phyloP scores from a whole-genome alignment of 257 asterid species.

The Scutellaria galericulata region DNA sequence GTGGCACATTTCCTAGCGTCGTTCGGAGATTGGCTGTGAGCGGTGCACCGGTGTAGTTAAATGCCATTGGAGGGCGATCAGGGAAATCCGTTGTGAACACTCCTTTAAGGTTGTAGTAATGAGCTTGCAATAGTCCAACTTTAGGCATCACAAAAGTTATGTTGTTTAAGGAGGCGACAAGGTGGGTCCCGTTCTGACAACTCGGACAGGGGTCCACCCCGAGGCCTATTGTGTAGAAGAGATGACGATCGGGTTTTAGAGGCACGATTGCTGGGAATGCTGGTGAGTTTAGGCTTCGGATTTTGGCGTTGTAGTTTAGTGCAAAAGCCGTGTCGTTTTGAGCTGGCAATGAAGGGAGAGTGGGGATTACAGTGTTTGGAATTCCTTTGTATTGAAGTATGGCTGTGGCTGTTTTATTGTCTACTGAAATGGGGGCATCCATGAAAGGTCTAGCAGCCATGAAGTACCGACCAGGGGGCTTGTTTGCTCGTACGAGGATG shows the following conservation, averaged over 20 bases:
- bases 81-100: slow-evolving; percentile 62
- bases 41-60: slow-evolving; percentile 77
- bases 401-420: slow-evolving; percentile 65
- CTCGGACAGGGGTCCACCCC: slow-evolving; percentile 54
- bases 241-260: slow-evolving; percentile 50
- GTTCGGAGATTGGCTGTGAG: slow-evolving; percentile 69
- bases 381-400: slow-evolving; percentile 53
- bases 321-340: slow-evolving; percentile 52
- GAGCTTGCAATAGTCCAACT: slow-evolving; percentile 55
- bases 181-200: slow-evolving; percentile 50
- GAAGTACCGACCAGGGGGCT: slow-evolving; percentile 49
- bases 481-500: slow-evolving; percentile 52
- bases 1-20: slow-evolving; percentile 34
- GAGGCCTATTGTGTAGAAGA: slow-evolving; percentile 63
- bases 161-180: slow-evolving; percentile 63
- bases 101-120: slow-evolving; percentile 37
- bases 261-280: slow-evolving; percentile 58
- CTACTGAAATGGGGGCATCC: slow-evolving; percentile 56
- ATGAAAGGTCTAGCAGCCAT: slow-evolving; percentile 62
- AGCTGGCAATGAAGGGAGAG: slow-evolving; percentile 49
- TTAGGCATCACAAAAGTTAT: slow-evolving; percentile 63
- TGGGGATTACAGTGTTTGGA: slow-evolving; percentile 39
- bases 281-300: slow-evolving; percentile 52
- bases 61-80: slow-evolving; percentile 51
- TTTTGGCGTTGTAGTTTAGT: slow-evolving; percentile 41